Evolutionary conservation across 2,329 filamentous ascomycete genomes (phyloP).

Genomic region (Botrytis cinerea): DNA sequence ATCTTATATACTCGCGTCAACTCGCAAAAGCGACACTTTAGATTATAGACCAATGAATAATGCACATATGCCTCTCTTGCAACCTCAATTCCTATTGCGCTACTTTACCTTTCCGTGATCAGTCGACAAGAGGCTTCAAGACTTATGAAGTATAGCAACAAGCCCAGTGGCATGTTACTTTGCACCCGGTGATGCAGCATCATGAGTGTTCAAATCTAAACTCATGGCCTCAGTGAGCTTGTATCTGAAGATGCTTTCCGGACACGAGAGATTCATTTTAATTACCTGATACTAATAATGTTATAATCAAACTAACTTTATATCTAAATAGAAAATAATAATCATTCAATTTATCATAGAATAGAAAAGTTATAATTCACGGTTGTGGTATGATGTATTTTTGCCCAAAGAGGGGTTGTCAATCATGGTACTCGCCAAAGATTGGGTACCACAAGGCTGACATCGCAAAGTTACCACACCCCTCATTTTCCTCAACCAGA

Average conservation of each 20-base stretch:
- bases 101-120: background rate
- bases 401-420: conserved; percentile 1
- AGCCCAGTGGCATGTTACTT: background rate
- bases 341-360: background rate
- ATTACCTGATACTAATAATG: background rate
- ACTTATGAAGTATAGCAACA: background rate
- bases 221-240: background rate
- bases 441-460: background rate
- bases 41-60: conserved; percentile 10
- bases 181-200: background rate
- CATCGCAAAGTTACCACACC: background rate
- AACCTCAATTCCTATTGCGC: background rate
- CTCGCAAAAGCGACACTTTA: conserved; percentile 9
- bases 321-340: background rate
- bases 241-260: background rate
- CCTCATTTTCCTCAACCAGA: conserved; percentile 14
- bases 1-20: conserved; percentile 14
- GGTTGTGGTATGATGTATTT: background rate
- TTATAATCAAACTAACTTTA: background rate
- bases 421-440: conserved; percentile 3
- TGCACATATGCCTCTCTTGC: conserved; percentile 11
- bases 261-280: background rate
- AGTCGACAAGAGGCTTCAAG: background rate
- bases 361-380: too few relatives aligned
- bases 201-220: background rate